Percentiles rank a stretch among this genome's conserved stretches.
phyloP scores from a whole-genome alignment of 1,139 yeast species.

The Taphrina deformans region DNA sequence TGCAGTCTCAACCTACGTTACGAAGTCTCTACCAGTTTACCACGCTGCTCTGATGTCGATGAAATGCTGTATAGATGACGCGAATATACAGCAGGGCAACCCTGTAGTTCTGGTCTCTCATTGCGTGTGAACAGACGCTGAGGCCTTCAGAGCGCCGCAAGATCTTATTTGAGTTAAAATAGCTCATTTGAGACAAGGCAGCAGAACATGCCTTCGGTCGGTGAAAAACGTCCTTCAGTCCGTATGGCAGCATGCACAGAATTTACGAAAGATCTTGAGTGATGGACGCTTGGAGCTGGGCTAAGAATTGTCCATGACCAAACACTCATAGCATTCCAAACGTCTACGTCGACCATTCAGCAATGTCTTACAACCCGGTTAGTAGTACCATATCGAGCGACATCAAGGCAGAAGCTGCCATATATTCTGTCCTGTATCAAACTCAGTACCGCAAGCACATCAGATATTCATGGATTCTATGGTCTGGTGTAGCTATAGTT shows the following conservation, averaged over 20 bases:
- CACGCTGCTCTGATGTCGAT: background rate
- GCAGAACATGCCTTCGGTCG: background rate
- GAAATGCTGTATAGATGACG: too few species aligned
- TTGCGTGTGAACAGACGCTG: too few species aligned
- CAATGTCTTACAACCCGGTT: conserved; percentile 20
- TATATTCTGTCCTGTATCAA: conserved; percentile 2
- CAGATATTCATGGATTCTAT: conserved; percentile 9
- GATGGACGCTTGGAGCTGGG: too few species aligned
- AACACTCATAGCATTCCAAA: too few species aligned
- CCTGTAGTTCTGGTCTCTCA: too few species aligned
- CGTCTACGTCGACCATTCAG: too few species aligned
- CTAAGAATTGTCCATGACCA: too few species aligned
- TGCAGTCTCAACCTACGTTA: too few species aligned
- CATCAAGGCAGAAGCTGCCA: conserved; percentile 10
- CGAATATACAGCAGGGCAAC: too few species aligned
- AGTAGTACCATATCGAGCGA: background rate
- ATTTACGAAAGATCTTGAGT: background rate
- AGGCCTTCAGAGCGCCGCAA: background rate
- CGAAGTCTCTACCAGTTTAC: too few species aligned
- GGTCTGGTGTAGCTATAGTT: background rate
- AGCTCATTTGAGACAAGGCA: background rate
- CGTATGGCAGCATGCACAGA: background rate
- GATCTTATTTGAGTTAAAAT: conserved; percentile 1
- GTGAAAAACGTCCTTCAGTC: background rate
- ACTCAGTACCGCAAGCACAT: conserved; percentile 7